A percentile compares a stretch with the other conserved stretches of the same genome.
Evolutionary conservation across 805 yeast species (phyloP).

Genomic region (Torulaspora quercuum): DNA sequence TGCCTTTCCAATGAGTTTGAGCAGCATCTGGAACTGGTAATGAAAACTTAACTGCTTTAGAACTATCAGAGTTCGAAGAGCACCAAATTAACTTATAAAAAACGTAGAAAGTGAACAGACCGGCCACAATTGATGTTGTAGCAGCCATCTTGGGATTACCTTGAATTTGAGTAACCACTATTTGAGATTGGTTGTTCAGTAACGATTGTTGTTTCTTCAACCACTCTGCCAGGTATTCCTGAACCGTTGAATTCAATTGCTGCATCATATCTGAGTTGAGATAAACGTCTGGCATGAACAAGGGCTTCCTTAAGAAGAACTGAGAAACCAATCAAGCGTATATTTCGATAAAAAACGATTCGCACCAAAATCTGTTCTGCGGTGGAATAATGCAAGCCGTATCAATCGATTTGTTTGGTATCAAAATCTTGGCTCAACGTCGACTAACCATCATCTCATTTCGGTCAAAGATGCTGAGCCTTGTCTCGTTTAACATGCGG

Average conservation of each 20-base stretch:
- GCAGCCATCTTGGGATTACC: constrained; percentile 16
- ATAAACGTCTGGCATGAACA: constrained; percentile 28
- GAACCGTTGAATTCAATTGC: constrained; percentile 30
- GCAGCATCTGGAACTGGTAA: constrained; percentile 30
- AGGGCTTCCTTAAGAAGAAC: too few relatives aligned
- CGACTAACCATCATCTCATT: too few relatives aligned
- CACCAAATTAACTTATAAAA: constrained; percentile 22
- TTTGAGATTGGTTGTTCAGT: constrained; percentile 17
- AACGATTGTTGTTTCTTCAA: constrained; percentile 18
- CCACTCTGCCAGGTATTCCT: constrained; percentile 26
- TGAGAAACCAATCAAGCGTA: too few relatives aligned
- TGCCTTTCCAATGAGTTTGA: constrained; percentile 74
- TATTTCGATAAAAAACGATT: too few relatives aligned
- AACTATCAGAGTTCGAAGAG: constrained; percentile 6
- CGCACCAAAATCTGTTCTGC: too few relatives aligned
- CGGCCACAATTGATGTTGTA: constrained; percentile 19
- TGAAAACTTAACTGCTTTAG: constrained; percentile 22
- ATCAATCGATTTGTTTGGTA: constrained; percentile 4
- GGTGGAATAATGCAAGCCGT: too few relatives aligned
- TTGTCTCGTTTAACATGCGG: constrained; percentile 5
- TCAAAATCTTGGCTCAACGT: constrained; percentile 5
- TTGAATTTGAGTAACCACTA: constrained; percentile 17
- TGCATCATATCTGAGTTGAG: constrained; percentile 29
- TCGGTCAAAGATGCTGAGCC: neutral
- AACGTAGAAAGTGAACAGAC: constrained; percentile 18